Conservation (phyloP, 495 filamentous ascomycete species). For the Thermothielavioides terrestris region DNA sequence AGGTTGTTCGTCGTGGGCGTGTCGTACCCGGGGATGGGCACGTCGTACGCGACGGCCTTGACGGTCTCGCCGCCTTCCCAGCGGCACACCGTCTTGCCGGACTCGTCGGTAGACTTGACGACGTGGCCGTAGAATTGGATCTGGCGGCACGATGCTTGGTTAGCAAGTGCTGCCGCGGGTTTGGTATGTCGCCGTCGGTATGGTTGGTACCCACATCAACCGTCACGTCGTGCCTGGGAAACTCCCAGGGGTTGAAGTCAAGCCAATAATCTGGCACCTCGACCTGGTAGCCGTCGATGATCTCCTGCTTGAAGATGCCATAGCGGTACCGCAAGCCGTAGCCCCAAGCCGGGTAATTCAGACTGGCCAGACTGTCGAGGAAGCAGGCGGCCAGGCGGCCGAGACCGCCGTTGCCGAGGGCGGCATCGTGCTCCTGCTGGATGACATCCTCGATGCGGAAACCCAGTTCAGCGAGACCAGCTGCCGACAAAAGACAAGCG, state of each 20-base stretch:
- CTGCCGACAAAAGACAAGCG: conserved; percentile 41
- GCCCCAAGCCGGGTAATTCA: conserved; percentile 95
- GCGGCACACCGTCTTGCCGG: conserved; percentile 58
- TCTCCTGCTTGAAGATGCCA: conserved; percentile 99
- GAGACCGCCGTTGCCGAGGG: conserved; percentile 90
- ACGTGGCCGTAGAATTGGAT: conserved; percentile 93
- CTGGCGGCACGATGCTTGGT: too few species aligned
- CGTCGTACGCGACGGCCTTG: conserved; percentile 88
- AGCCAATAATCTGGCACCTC: conserved; percentile 99
- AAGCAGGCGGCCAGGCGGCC: conserved; percentile 94
- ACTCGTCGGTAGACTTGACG: conserved; percentile 57
- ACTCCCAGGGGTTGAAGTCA: conserved; percentile 99
- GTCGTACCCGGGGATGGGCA: conserved; percentile 84
- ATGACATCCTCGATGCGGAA: conserved; percentile 97
- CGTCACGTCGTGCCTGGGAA: conserved; percentile 86
- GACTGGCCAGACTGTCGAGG: conserved; percentile 85
- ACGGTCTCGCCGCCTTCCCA: conserved; percentile 96
- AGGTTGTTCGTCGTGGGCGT: conserved; percentile 94
- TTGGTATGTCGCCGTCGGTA: conserved; percentile 7
- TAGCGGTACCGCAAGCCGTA: conserved; percentile 93
- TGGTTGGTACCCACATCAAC: conserved; percentile 55
- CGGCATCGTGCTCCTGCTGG: conserved; percentile 89
- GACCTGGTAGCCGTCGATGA: conserved; percentile 93
- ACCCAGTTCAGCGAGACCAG: conserved; percentile 77
- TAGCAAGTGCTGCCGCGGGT: too few species aligned